Evolutionary conservation across 768 basidiomycete genomes (phyloP).

Genomic region (Kwoniella europaea): DNA sequence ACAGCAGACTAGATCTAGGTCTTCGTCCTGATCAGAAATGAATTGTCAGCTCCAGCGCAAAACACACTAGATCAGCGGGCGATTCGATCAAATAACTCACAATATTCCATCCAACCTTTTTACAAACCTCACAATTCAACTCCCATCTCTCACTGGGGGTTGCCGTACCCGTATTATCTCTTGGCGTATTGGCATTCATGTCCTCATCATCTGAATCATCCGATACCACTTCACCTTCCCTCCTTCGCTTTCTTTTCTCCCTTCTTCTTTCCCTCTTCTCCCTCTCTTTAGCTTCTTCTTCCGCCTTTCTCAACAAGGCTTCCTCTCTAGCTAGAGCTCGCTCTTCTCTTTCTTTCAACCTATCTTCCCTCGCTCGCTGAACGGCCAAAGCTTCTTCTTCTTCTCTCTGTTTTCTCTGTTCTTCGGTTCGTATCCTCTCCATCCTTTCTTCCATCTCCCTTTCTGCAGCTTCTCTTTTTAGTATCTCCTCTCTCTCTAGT

Average conservation of each 20-base stretch:
- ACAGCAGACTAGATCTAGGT: constrained; percentile 77
- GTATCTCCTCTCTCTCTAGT: constrained; percentile 69
- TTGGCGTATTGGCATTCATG: neutral
- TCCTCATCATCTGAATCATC: constrained; percentile 30
- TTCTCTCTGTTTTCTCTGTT: constrained; percentile 34
- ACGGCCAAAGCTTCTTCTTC: constrained; percentile 36
- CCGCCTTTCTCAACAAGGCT: constrained; percentile 51
- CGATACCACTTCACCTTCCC: constrained; percentile 36
- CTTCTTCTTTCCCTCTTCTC: constrained; percentile 49
- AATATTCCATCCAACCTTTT: constrained; percentile 71
- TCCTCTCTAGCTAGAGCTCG: constrained; percentile 49
- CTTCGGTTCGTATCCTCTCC: constrained; percentile 50
- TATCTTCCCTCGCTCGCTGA: constrained; percentile 52
- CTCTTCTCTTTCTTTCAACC: constrained; percentile 54
- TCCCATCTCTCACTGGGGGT: constrained; percentile 71
- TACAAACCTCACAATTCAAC: constrained; percentile 85
- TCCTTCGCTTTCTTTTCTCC: constrained; percentile 38
- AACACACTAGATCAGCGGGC: neutral
- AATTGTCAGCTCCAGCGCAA: constrained; percentile 5
- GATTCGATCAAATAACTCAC: constrained; percentile 61
- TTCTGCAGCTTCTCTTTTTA: constrained; percentile 64
- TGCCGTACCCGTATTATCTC: constrained; percentile 5
- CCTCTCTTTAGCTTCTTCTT: constrained; percentile 45
- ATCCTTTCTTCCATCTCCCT: constrained; percentile 56
- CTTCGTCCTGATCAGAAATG: constrained; percentile 70